Base-by-base conservation (phyloP, 805 yeast species). In the Schwanniomyces occidentalis region DNA sequence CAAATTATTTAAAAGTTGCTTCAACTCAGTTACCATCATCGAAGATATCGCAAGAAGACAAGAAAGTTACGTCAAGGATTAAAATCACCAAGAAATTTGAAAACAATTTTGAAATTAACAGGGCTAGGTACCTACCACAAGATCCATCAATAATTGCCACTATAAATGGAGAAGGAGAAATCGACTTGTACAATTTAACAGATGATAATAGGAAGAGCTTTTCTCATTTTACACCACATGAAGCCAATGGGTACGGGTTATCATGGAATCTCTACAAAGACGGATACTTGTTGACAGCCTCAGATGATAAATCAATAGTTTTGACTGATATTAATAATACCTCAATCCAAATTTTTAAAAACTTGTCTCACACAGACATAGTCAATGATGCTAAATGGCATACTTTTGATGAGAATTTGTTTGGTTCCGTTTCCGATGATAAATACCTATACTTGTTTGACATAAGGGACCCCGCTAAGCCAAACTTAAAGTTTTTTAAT, bases 311-410 rank as follows among this genome's bases (percentile, higher is more conserved):
- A 26, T 69, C 78, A 0, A 67, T 82, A 16, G 85, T 78, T 0
- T 45, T 82, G 3, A 78, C 89, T 75, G 85, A 83, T 46, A 58
- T 73, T 1, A 24, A 28, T 4, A 38, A 41, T 4, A 27, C 34
- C 4, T 17, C 30, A 6, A 27, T 24, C 6, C 36, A 41, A 5
- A 32, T 51, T 4, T 52, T 46, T 27, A 32, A 42, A 19, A 44
- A 52, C 27, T 35, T 40, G 5, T 36, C 44, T 6, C 87, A 82
- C 44, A 46, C 54, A 0, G 81, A 77, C 44, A 80, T 82, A 22
- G 87, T 85, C 9, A 85, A 85, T 48, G 93, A 85, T 49, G 82
- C 79, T 14, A 77, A 80, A 58, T 85, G 90, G 87, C 85, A 82
- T 47, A 54, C 63, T 16, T 67, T 71, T 35, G 66, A 74, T 27